phyloP scores from a whole-genome alignment of 2,329 filamentous ascomycete species.

The Ophiostoma tasmaniense region DNA sequence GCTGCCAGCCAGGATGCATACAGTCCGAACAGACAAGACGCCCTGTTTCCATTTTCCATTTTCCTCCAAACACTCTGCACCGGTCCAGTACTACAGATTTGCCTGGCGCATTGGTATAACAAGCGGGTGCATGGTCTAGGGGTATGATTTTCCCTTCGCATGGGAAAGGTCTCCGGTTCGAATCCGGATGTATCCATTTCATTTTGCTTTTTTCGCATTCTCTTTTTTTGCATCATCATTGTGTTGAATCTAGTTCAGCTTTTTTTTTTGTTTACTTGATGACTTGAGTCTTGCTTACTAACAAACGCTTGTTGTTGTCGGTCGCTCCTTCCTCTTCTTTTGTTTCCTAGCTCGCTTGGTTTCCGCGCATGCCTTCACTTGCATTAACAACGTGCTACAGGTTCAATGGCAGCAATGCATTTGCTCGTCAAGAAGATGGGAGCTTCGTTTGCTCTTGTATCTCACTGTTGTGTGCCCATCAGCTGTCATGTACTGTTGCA shows the following conservation, averaged over 20 bases:
- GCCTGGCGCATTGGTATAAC: background rate
- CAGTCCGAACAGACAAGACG: background rate
- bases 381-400: background rate
- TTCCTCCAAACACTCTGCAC: background rate
- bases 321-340: background rate
- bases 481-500: background rate
- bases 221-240: background rate
- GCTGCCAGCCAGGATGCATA: background rate
- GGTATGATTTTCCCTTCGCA: conserved; percentile 10
- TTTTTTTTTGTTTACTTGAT: background rate
- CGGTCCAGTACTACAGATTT: background rate
- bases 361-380: background rate
- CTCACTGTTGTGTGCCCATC: background rate
- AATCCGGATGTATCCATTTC: conserved; percentile 8
- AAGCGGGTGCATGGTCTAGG: conserved; percentile 7
- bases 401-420: background rate
- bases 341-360: background rate
- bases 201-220: background rate
- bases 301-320: background rate
- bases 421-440: too few species aligned
- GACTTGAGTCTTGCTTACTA: background rate
- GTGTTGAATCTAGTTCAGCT: too few species aligned
- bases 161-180: conserved; percentile 10
- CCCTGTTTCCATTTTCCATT: too few species aligned
- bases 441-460: background rate